Evolutionary conservation across 1,284 basidiomycete genomes (phyloP), one percentile per base, ranked within the genome.

Genomic region (Ceratobasidium sp.): DNA sequence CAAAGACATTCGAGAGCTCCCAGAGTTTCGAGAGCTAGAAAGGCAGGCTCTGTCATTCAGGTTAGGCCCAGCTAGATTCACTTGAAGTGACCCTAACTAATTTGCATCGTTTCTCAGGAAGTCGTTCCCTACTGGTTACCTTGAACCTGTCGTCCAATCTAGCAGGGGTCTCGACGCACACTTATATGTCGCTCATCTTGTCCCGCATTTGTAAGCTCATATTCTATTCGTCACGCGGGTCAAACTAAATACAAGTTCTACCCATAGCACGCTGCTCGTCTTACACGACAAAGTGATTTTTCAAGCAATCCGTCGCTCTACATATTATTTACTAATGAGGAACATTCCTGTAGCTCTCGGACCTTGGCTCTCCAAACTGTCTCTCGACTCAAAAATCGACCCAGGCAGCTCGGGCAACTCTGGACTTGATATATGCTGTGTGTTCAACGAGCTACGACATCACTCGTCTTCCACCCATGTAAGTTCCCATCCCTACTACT

Each of bases 391-490:
- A 47, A 19, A 71, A 71, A 54, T 22, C 54, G 15, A 54, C 29
- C 3, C 29, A 24, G 24, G 66, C 66, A 15, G 53, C 66, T n/a
- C 53, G 66, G 22, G 66, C 53, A 47, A 59, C 8, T 45, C 36
- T 59, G 27, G 54, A 59, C 27, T 22, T 71, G 27, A 27, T 71
- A 50, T 59, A 71, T 33, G 54, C 53, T 4, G 45, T 71, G 11
- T 71, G 66, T 48, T 45, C 66, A 19, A 71, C 66, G 22, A 71
- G 66, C 27, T 71, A 47, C 53, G 66, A 71, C 31, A 71, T 71
- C 44, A 71, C 66, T 29, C 53, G 66, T 8, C 54, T 71, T 17
- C 53, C 41, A 31, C 53, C 54, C 17, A 59, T 71, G 66, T 71
- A 50, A 2, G 66, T 57, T 17, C 5, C 27, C 36, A 41, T 22